Conservation (phyloP, 495 filamentous ascomycete species). For the Aspergillus kassunensis region DNA sequence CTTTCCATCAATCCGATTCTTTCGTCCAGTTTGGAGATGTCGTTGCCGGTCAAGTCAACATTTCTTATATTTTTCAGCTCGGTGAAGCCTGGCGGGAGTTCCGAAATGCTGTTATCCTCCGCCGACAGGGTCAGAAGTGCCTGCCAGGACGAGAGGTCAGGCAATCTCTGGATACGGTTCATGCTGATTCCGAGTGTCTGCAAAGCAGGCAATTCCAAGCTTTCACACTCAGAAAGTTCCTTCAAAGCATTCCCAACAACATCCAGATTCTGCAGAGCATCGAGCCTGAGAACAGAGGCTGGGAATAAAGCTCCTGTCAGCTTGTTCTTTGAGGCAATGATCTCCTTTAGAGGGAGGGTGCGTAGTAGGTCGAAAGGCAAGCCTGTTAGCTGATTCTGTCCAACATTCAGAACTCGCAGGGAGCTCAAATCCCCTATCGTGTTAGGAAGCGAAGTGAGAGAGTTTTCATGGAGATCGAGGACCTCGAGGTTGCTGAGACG, state of each 20-base stretch:
- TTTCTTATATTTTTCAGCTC: slow-evolving; percentile 61
- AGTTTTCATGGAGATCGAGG: slow-evolving; percentile 78
- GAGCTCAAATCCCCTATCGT: slow-evolving; percentile 58
- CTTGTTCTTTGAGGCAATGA: slow-evolving; percentile 75
- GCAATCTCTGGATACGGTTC: slow-evolving; percentile 71
- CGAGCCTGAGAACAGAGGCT: slow-evolving; percentile 49
- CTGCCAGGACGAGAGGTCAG: slow-evolving; percentile 66
- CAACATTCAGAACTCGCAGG: slow-evolving; percentile 71
- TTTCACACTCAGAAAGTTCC: slow-evolving; percentile 44
- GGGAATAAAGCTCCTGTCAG: slow-evolving; percentile 69
- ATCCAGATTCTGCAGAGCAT: slow-evolving; percentile 67
- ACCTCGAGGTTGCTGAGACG: slow-evolving; percentile 65
- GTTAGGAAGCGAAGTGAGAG: slow-evolving; percentile 68
- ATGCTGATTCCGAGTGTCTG: slow-evolving; percentile 66
- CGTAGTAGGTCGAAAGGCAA: slow-evolving; percentile 67
- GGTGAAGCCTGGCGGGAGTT: slow-evolving; percentile 70
- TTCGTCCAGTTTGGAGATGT: slow-evolving; percentile 69
- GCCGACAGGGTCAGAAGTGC: slow-evolving; percentile 67
- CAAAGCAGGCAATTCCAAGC: slow-evolving; percentile 64
- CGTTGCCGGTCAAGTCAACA: slow-evolving; percentile 80
- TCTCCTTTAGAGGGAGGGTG: slow-evolving; percentile 64
- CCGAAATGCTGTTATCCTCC: slow-evolving; percentile 73
- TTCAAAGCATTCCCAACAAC: slow-evolving; percentile 70
- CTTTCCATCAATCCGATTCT: slow-evolving; percentile 76
- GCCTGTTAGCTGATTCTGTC: slow-evolving; percentile 65